Conservation (phyloP, 257 asterid genomes). For the Gentiana macrophylla region DNA sequence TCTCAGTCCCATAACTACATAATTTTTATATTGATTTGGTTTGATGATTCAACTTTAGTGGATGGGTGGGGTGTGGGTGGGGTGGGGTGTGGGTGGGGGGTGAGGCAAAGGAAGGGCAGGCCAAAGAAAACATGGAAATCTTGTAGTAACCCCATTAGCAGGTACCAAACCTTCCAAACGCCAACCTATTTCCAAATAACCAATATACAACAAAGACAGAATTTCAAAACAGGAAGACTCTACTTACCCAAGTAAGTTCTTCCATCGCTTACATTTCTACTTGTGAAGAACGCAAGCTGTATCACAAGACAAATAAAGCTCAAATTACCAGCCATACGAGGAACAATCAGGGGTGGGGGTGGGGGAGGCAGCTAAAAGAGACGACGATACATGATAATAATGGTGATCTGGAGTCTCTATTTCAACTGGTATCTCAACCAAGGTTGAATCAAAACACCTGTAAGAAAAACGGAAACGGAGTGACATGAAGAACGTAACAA, state of each 20-base stretch:
- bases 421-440: constrained; percentile 88
- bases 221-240: too few species aligned
- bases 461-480: not conserved
- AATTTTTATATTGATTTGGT: too few species aligned
- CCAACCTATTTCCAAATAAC: too few species aligned
- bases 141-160: too few species aligned
- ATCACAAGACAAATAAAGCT: constrained; percentile 15
- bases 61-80: too few species aligned
- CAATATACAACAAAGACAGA: too few species aligned
- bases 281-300: constrained; percentile 84
- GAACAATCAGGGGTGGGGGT: constrained; percentile 13
- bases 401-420: constrained; percentile 82
- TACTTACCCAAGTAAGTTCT: constrained; percentile 92
- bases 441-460: constrained; percentile 75
- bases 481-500: not conserved
- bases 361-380: constrained; percentile 8
- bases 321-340: not conserved
- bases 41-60: too few species aligned
- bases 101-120: too few species aligned
- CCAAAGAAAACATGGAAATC: too few species aligned
- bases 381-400: constrained; percentile 61
- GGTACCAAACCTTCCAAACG: too few species aligned
- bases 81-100: too few species aligned
- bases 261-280: constrained; percentile 82
- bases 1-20: too few species aligned